Conservation (phyloP, 2,329 filamentous ascomycete genomes). For the Grosmannia huntii region DNA sequence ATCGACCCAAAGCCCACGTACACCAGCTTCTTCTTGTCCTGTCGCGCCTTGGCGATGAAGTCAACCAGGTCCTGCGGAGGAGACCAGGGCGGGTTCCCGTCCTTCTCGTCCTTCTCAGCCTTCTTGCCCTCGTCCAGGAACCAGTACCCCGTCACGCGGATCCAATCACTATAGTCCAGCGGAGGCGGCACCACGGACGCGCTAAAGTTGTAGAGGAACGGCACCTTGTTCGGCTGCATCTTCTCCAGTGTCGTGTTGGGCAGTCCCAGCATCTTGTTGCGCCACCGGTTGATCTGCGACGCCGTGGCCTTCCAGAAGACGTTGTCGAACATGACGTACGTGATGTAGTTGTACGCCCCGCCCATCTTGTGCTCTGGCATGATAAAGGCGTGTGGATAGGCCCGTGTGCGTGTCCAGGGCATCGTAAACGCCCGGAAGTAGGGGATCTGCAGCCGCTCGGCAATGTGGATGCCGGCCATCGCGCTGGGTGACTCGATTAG, state of each 20-base stretch:
- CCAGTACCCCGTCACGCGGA: conserved; percentile 95
- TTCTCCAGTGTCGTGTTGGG: conserved; percentile 75
- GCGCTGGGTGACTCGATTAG: conserved; percentile 92
- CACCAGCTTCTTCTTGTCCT: conserved; percentile 79
- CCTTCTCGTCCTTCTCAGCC: background rate
- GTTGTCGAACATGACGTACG: conserved; percentile 92
- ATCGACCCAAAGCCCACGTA: conserved; percentile 98
- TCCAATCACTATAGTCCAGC: conserved; percentile 94
- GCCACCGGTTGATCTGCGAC: conserved; percentile 85
- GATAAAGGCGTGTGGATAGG: conserved; percentile 93
- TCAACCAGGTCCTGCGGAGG: conserved; percentile 46
- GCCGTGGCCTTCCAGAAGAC: conserved; percentile 94
- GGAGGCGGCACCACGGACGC: conserved; percentile 88
- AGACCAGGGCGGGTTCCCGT: conserved; percentile 52
- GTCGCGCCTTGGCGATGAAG: conserved; percentile 74
- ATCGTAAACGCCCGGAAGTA: conserved; percentile 98
- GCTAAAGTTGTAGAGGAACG: conserved; percentile 95
- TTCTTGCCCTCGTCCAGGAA: conserved; percentile 61
- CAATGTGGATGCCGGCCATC: conserved; percentile 96
- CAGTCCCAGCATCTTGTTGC: conserved; percentile 65
- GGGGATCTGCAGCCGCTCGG: conserved; percentile 80
- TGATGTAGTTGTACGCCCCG: conserved; percentile 87
- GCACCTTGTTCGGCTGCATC: conserved; percentile 94
- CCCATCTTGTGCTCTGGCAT: conserved; percentile 90
- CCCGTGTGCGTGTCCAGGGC: conserved; percentile 93